Base-by-base conservation (phyloP, 106 monocot species). In the Hemerocallis citrina region DNA sequence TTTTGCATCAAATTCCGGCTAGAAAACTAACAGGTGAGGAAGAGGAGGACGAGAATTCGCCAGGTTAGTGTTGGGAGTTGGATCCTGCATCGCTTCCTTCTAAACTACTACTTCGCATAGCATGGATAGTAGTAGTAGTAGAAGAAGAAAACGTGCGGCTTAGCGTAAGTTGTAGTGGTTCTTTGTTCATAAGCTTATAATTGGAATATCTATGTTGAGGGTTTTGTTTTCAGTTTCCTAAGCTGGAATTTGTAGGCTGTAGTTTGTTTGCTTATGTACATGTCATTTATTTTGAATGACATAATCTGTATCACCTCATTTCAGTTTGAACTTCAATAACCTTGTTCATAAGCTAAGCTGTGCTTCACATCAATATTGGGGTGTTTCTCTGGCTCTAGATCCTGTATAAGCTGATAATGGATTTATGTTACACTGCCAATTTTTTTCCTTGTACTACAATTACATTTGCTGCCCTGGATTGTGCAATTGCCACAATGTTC, bases 1-100 rank as follows among this genome's bases (percentile, higher is more conserved):
- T 96, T 65, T 96, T 91, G 10, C 86, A 96, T 77, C 87, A 91
- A 57, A 91, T 96, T 62, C 91, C 96, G 13, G 75, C 91, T 7
- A 64, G 81, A 61, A 81, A 78, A 40, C 34, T 91, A 17, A 16
- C 64, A 4, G 79, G 59, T 28, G 36, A 31, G 17, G 91, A 96
- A 43, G 81, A 72, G n/a, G n/a, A n/a, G n/a, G n/a, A n/a, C 16
- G 35, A 52, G 34, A 52, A 74, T 50, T 28, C 81, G 61, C 83
- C 83, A 0, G 40, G 57, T 27, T 86, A 88, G 8, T 96, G 91
- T 62, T 96, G 96, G 96, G 96, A 91, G 74, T 79, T 91, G 50
- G 95, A 95, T 70, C 95, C 95, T 22, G 95, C 95, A 30, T 91
- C 96, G 9, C 77, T 96, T 55, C 76, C 87, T 30, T 34, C 79